Base-by-base conservation (phyloP, 2,329 filamentous ascomycete genomes). In the Xylaria sp. region DNA sequence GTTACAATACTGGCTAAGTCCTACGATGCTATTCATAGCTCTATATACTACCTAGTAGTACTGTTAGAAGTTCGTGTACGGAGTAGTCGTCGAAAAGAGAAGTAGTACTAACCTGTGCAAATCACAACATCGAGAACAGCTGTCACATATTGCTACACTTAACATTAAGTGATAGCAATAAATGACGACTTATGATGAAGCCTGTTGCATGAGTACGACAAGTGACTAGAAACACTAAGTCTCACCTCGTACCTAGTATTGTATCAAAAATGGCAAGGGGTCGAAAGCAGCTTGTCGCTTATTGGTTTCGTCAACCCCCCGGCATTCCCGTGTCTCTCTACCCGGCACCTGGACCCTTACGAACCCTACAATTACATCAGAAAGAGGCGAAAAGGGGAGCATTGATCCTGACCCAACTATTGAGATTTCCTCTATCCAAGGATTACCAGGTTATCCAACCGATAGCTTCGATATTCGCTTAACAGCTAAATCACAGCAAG, bases 261-360 rank as follows among this genome's bases (percentile, higher is more conserved):
- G 71, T 73, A 44, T 73, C 71, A 73, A 61, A 69, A 60, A n/a
- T 25, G 51, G 69, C 71, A 65, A 67, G 74, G 72, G 69, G 31
- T 64, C 18, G 50, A 67, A 7, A 56, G 20, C 15, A 44, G 54
- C 54, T 25, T 20, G 44, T 31, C 34, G 31, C 50, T 71, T 52
- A 75, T 75, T 76, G 74, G 73, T 52, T 57, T 39, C 52, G 52
- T 48, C 69, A 69, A 66, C 34, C 34, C 60, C 65, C 72, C 61
- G 63, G 57, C 69, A 73, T 67, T 57, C 12, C 71, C 67, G 67
- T 62, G 58, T 44, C 41, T 46, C 51, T 23, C 28, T 51, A 25
- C 62, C 46, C 57, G 63, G 58, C 56, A 67, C 58, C 41, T 59
- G 41, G 12, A 44, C 25, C 8, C 39, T 59, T 23, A 2, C 18